Evolutionary conservation across 495 filamentous ascomycete genomes (phyloP).

Genomic region (Talaromyces wortmannii): DNA sequence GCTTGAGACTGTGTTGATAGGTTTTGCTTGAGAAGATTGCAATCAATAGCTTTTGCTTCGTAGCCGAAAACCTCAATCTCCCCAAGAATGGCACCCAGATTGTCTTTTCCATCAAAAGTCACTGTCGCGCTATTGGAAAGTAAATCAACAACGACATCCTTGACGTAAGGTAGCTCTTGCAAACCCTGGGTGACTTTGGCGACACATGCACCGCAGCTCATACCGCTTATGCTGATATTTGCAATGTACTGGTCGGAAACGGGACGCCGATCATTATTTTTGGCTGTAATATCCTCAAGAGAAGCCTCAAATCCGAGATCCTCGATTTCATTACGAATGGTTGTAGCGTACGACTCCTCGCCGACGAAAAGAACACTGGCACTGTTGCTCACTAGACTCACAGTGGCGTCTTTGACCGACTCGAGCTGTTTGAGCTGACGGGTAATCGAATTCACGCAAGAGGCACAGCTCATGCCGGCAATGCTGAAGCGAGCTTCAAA

Average conservation of each 20-base stretch:
- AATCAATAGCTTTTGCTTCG: slow-evolving; percentile 52
- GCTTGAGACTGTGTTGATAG: slow-evolving; percentile 14
- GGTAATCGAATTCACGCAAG: slow-evolving; percentile 36
- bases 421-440: slow-evolving; percentile 24
- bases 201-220: slow-evolving; percentile 78
- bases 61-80: slow-evolving; percentile 78
- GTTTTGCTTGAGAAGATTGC: slow-evolving; percentile 13
- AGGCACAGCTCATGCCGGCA: slow-evolving; percentile 44
- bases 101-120: slow-evolving; percentile 48
- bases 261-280: background rate
- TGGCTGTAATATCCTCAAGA: slow-evolving; percentile 21
- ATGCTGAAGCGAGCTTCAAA: slow-evolving; percentile 28
- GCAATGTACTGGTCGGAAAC: slow-evolving; percentile 34
- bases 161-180: slow-evolving; percentile 55
- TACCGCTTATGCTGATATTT: slow-evolving; percentile 67
- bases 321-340: slow-evolving; percentile 26
- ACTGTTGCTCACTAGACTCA: slow-evolving; percentile 39
- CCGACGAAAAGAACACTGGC: slow-evolving; percentile 30
- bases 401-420: slow-evolving; percentile 30
- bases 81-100: slow-evolving; percentile 52
- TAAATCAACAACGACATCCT: slow-evolving; percentile 59
- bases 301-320: slow-evolving; percentile 31
- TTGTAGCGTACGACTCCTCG: slow-evolving; percentile 13
- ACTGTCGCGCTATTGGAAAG: slow-evolving; percentile 66
- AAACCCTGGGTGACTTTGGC: slow-evolving; percentile 58